Conservation (phyloP, 495 filamentous ascomycete species). For the Patellaria atrata region DNA sequence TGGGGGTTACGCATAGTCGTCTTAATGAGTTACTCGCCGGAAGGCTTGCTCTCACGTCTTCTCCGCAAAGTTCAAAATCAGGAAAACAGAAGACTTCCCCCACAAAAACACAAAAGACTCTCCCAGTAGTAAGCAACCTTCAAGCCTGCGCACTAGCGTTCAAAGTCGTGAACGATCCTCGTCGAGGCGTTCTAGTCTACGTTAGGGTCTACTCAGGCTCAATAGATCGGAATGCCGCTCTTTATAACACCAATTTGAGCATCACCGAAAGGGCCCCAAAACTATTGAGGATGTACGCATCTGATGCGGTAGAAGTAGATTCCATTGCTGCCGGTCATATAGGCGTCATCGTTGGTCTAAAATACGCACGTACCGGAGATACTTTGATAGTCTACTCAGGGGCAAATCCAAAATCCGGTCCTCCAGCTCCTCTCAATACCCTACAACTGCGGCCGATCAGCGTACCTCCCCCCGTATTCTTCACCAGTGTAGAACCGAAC, state of each 20-base stretch:
- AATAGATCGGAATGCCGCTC: conserved; percentile 51
- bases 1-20: conserved; percentile 38
- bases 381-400: conserved; percentile 66
- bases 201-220: conserved; percentile 82
- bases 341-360: conserved; percentile 87
- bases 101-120: conserved; percentile 27
- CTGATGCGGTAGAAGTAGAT: conserved; percentile 70
- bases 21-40: conserved; percentile 39
- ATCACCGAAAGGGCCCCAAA: conserved; percentile 67
- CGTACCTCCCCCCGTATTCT: conserved; percentile 89
- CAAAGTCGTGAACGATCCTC: conserved; percentile 85
- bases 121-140: conserved; percentile 37
- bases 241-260: conserved; percentile 82
- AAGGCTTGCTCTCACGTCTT: conserved; percentile 22
- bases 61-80: conserved; percentile 22
- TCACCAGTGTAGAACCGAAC: conserved; percentile 79
- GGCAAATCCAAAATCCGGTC: conserved; percentile 40
- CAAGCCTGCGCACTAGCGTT: conserved; percentile 79
- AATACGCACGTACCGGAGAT: conserved; percentile 81
- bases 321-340: conserved; percentile 77
- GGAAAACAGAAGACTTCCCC: conserved; percentile 20
- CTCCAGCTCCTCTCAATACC: conserved; percentile 52
- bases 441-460: conserved; percentile 79
- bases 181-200: conserved; percentile 79
- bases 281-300: conserved; percentile 84